phyloP scores from a whole-genome alignment of 1,284 basidiomycete species.

The Pseudozyma hubeiensis region DNA sequence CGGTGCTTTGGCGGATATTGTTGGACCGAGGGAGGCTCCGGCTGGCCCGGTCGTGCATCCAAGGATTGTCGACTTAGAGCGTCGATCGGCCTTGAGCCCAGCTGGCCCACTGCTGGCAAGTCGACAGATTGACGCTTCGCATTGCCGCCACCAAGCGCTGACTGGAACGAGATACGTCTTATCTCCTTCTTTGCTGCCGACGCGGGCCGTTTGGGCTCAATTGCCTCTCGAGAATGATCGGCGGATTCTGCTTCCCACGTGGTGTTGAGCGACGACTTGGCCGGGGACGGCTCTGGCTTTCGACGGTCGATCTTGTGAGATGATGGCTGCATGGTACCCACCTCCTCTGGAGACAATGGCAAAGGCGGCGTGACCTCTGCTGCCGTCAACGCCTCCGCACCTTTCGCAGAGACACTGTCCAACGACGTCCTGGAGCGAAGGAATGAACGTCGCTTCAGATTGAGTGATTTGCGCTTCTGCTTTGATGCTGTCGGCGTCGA shows the following conservation, averaged over 20 bases:
- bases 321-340: background rate
- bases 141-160: background rate
- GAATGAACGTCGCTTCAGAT: conserved; percentile 41
- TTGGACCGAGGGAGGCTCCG: background rate
- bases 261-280: conserved; percentile 19
- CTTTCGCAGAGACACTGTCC: conserved; percentile 17
- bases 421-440: conserved; percentile 36
- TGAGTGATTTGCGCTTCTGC: conserved; percentile 41
- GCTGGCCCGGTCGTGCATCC: background rate
- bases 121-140: conserved; percentile 16
- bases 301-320: conserved; percentile 1
- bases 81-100: background rate
- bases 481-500: conserved; percentile 14
- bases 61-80: background rate
- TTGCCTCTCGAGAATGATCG: background rate
- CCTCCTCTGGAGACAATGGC: conserved; percentile 8
- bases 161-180: conserved; percentile 21
- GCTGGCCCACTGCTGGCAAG: background rate
- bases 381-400: background rate
- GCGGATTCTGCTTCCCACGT: conserved; percentile 16
- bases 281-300: conserved; percentile 9
- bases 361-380: conserved; percentile 16
- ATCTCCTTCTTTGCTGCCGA: conserved; percentile 4
- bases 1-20: background rate
- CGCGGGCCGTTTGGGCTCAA: conserved; percentile 2